Conservation (phyloP, 805 yeast genomes). For the Blastobotrys americana region DNA sequence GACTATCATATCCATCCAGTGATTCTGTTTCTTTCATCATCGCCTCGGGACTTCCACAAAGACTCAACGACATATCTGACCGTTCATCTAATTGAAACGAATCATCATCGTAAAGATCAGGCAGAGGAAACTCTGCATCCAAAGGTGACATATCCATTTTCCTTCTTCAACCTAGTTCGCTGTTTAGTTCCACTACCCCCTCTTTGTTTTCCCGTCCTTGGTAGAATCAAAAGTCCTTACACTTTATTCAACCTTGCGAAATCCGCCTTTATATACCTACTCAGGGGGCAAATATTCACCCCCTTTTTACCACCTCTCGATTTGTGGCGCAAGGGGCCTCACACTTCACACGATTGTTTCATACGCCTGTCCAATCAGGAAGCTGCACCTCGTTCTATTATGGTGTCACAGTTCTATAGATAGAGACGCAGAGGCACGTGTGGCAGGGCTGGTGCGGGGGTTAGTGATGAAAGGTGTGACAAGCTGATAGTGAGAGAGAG, state of each 20-base stretch:
- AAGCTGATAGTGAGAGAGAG: background rate
- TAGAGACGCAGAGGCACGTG: background rate
- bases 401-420: background rate
- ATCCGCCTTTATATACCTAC: too few relatives aligned
- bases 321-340: background rate
- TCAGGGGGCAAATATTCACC: background rate
- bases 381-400: background rate
- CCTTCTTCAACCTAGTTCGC: background rate
- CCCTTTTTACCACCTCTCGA: background rate
- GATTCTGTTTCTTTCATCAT: too few relatives aligned
- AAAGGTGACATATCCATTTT: background rate
- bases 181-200: too few relatives aligned
- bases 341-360: background rate
- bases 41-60: background rate
- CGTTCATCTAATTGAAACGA: background rate
- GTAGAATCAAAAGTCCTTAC: too few relatives aligned
- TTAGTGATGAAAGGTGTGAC: too few relatives aligned
- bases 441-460: background rate
- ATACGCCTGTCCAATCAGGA: background rate
- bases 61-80: too few relatives aligned
- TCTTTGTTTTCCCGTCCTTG: too few relatives aligned
- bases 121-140: background rate
- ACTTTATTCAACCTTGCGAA: too few relatives aligned
- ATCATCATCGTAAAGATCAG: background rate
- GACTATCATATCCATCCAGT: too few relatives aligned